Percentiles rank a stretch among this genome's conserved stretches.
phyloP scores from a whole-genome alignment of 768 basidiomycete genomes.

The Dioszegia aurantiaca region DNA sequence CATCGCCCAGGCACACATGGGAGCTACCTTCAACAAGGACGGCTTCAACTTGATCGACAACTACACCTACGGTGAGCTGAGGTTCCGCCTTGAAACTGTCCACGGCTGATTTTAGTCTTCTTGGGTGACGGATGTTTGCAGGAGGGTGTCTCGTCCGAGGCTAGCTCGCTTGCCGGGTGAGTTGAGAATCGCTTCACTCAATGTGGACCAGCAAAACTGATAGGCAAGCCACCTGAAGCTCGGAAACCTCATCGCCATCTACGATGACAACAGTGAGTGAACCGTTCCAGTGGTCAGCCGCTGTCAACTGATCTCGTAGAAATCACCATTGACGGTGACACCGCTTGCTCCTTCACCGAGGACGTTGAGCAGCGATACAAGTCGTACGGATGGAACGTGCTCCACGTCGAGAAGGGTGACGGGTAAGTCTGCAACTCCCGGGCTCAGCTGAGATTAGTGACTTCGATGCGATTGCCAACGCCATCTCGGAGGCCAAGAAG shows the following conservation, averaged over 20 bases:
- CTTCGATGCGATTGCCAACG: conserved; percentile 69
- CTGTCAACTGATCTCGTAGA: no score
- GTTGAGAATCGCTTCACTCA: no score
- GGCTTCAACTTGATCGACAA: conserved; percentile 73
- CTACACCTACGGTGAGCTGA: conserved; percentile 77
- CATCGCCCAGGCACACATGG: conserved; percentile 86
- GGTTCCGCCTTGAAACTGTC: no score
- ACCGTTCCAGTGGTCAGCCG: no score
- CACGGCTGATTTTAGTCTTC: conserved; percentile 61
- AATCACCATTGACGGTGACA: conserved; percentile 95
- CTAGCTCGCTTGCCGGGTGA: conserved; percentile 78
- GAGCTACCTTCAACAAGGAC: conserved; percentile 83
- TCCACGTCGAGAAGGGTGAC: conserved; percentile 77
- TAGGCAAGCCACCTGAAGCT: conserved; percentile 83
- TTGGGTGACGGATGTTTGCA: conserved; percentile 93
- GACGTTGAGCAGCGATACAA: conserved; percentile 83
- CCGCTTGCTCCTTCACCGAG: conserved; percentile 88
- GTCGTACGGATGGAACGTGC: conserved; percentile 91
- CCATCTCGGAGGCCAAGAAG: conserved; percentile 72
- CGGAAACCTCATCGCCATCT: conserved; percentile 87
- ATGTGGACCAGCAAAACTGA: no score
- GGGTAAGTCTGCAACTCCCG: conserved; percentile 26
- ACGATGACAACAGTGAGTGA: conserved; percentile 72
- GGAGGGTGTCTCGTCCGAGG: conserved; percentile 93
- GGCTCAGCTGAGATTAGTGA: conserved; percentile 57